Conservation (phyloP, 805 yeast genomes). For the Teunomyces barrocoloradensis region DNA sequence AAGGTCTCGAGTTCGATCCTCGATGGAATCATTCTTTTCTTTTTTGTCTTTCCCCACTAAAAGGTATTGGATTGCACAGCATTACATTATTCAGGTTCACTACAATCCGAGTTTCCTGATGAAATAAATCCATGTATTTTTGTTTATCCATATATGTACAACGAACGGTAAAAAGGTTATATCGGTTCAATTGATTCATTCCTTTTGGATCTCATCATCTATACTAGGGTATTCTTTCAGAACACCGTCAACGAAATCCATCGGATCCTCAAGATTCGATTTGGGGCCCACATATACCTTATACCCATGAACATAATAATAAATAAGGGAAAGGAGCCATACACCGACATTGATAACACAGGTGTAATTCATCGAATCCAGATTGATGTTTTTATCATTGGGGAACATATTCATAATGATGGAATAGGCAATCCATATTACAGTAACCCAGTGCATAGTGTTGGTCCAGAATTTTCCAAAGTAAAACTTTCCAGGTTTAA, state of each 20-base stretch:
- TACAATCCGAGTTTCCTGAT: too few relatives aligned
- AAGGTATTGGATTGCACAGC: too few relatives aligned
- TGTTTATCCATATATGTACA: neutral
- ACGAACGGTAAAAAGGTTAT: neutral
- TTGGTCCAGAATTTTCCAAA: slow-evolving; percentile 51
- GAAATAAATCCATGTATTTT: too few relatives aligned
- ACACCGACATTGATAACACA: slow-evolving; percentile 61
- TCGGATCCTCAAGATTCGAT: slow-evolving; percentile 10
- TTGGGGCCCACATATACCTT: slow-evolving; percentile 58
- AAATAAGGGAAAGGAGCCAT: slow-evolving; percentile 52
- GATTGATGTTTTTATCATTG: slow-evolving; percentile 35
- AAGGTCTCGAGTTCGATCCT: slow-evolving; percentile 18
- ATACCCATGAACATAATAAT: slow-evolving; percentile 52
- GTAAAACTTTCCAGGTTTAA: slow-evolving; percentile 66
- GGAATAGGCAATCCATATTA: slow-evolving; percentile 49
- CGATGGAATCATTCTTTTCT: slow-evolving; percentile 11
- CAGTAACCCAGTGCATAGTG: slow-evolving; percentile 45
- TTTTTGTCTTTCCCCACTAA: too few relatives aligned
- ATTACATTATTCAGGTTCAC: too few relatives aligned
- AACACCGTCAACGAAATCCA: neutral
- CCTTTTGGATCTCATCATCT: neutral
- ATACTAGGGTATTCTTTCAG: neutral
- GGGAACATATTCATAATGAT: slow-evolving; percentile 66
- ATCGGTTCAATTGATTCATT: neutral
- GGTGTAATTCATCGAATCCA: slow-evolving; percentile 65